Base-by-base conservation (phyloP, 345 rosid species). In the Populus euphratica region DNA sequence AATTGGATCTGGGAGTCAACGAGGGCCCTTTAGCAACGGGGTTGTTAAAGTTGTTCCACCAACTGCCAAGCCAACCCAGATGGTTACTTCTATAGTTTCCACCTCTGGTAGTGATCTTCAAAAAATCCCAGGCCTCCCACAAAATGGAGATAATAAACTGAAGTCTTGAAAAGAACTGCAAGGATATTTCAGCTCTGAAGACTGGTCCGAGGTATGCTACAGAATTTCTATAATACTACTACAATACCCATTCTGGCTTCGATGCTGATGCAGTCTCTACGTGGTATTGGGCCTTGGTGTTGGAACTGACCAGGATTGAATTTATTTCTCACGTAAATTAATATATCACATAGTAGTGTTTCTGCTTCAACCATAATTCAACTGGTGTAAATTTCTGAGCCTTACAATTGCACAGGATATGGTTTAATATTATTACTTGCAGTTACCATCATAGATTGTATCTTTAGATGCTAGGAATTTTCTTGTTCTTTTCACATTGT, bases 1-100 rank as follows among this genome's bases (percentile, higher is more conserved):
- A 88, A 78, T 81, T 29, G 90, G 85, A 82, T 70, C 80, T 20
- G 91, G 88, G 75, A 80, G 82, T 74, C 89, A 74, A 68, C 90
- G 82, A 21, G 80, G 81, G 71, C 83, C 86, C 25, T 70, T 85
- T 52, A 81, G 67, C 80, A 89, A 92, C 74, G 93, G 94, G 64
- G 79, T 80, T 61, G 68, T 82, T 2, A 88, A 76, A 85, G 84
- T 74, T 52, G 33, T 54, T 74, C 81, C 85, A 61, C 81, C 80
- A 33, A 71, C 80, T 56, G 75, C 82, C 43, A 84, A 86, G 41
- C 43, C 88, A 67, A 59, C 88, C 70, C 86, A 79, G 72, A 68
- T 75, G 78, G 84, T 77, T 66, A 43, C 72, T 72, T 59, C 85
- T 54, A 69, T 49, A 31, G 75, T 77, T 70, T 59, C 86, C 59